Conservation (phyloP, 2,329 filamentous ascomycete species). For the Leptosphaerulina australis region DNA sequence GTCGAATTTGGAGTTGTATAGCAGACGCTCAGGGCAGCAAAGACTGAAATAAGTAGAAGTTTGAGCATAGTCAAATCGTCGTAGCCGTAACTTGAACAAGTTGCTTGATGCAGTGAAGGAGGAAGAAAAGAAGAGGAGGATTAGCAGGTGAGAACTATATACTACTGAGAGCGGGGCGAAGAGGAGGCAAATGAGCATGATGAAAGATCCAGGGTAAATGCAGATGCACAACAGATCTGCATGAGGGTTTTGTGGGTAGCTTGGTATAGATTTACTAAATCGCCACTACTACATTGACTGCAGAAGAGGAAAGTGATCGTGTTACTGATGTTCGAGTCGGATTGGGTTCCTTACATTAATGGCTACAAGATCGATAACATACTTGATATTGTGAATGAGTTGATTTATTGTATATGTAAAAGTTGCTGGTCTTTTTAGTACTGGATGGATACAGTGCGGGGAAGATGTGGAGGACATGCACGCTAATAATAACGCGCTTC, state of each 20-base stretch:
- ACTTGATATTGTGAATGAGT: too few relatives aligned
- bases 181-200: constrained; percentile 1
- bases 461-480: neutral
- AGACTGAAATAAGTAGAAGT: constrained; percentile 24
- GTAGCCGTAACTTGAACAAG: too few relatives aligned
- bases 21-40: constrained; percentile 26
- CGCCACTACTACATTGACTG: too few relatives aligned
- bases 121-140: neutral
- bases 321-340: too few relatives aligned
- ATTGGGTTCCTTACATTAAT: too few relatives aligned
- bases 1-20: constrained; percentile 19
- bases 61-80: constrained; percentile 34
- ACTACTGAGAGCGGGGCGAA: constrained; percentile 5
- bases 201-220: constrained; percentile 10
- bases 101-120: neutral
- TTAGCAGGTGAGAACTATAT: constrained; percentile 2
- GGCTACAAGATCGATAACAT: too few relatives aligned
- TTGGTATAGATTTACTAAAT: neutral
- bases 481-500: constrained; percentile 7
- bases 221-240: constrained; percentile 11
- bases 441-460: constrained; percentile 12
- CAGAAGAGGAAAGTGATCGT: too few relatives aligned
- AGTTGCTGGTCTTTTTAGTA: neutral
- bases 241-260: constrained; percentile 6
- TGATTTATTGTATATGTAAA: neutral